A percentile compares a stretch with the other conserved stretches of the same genome.
Conservation (phyloP, 306 rosid genomes). For the Prunus kanzakura region DNA sequence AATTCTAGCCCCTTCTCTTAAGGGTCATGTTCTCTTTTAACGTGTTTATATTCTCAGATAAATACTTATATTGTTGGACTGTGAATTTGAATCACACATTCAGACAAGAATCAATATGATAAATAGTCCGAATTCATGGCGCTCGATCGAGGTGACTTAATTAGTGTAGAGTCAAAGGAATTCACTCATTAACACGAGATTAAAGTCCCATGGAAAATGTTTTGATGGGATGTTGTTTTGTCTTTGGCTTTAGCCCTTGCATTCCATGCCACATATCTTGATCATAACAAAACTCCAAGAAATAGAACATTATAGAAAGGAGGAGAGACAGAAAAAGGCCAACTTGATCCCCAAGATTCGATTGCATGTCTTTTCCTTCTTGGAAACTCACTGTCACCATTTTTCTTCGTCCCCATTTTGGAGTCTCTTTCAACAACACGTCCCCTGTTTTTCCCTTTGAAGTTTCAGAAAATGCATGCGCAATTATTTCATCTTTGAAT, state of each 20-base stretch:
- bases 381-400: slow-evolving; percentile 35
- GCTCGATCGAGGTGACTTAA: neutral
- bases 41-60: too few relatives aligned
- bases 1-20: neutral
- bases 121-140: neutral
- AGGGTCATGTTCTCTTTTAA: too few relatives aligned
- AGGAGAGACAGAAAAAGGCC: slow-evolving; percentile 54
- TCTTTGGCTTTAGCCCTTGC: neutral
- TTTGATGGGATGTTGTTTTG: neutral
- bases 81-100: too few relatives aligned
- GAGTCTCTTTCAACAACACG: neutral
- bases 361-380: slow-evolving; percentile 52
- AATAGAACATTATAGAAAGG: slow-evolving; percentile 31
- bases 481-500: neutral
- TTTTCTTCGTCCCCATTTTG: slow-evolving; percentile 12
- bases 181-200: neutral
- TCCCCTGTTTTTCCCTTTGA: neutral
- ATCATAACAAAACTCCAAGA: slow-evolving; percentile 50
- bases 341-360: slow-evolving; percentile 42
- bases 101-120: neutral
- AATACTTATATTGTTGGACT: too few relatives aligned
- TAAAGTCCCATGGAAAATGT: neutral
- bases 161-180: neutral
- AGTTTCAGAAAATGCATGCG: neutral
- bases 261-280: slow-evolving; percentile 19